Conservation (phyloP, 306 rosid genomes). For the Prunus mongolica region DNA sequence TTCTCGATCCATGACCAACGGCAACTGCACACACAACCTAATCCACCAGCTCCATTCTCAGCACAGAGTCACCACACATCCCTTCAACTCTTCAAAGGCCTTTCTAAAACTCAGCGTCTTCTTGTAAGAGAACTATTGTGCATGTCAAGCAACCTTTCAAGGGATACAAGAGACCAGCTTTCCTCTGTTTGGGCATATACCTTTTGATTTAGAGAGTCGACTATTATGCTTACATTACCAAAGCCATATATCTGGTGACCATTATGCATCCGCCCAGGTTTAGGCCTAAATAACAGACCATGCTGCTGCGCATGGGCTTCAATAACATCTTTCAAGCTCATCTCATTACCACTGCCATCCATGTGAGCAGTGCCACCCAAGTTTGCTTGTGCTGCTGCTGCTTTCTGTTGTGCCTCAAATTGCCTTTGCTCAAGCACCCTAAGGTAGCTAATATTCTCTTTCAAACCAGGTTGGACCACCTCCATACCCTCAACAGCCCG, state of each 20-base stretch:
- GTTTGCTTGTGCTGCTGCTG: constrained; percentile 59
- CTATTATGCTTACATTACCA: constrained; percentile 75
- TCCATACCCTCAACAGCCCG: constrained; percentile 87
- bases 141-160: constrained; percentile 68
- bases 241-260: constrained; percentile 83
- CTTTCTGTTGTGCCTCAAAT: constrained; percentile 90
- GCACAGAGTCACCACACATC: neutral
- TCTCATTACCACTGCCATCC: constrained; percentile 52
- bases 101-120: constrained; percentile 13
- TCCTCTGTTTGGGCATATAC: constrained; percentile 73
- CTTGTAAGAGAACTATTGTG: constrained; percentile 36
- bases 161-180: constrained; percentile 65
- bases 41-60: constrained; percentile 3
- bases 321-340: constrained; percentile 81
- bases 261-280: constrained; percentile 75
- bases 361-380: constrained; percentile 40
- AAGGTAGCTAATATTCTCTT: constrained; percentile 75
- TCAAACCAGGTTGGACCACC: constrained; percentile 83
- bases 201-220: constrained; percentile 65
- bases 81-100: neutral
- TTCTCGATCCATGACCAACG: neutral
- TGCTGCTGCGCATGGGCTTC: constrained; percentile 83
- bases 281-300: constrained; percentile 65
- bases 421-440: constrained; percentile 80
- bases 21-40: neutral